A percentile compares a stretch with the other conserved stretches of the same genome.
Evolutionary conservation across 352 stramenopile species (phyloP).

Genomic region (Blastocystis sp.): DNA sequence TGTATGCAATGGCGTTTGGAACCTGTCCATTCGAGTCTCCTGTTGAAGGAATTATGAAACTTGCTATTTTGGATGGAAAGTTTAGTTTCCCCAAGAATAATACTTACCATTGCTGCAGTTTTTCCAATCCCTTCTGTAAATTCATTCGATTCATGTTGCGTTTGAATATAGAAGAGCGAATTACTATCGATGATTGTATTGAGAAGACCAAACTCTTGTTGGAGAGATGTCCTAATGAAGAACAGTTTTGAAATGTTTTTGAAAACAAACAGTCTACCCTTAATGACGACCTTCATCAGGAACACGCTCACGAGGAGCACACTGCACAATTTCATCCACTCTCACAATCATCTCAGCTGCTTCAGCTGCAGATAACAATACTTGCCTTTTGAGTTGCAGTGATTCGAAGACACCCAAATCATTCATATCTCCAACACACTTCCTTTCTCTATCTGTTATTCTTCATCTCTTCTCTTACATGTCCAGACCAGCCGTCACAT

Average conservation of each 20-base stretch:
- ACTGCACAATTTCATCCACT: slow-evolving; percentile 97
- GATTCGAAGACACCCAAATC: slow-evolving; percentile 93
- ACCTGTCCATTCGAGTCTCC: slow-evolving; percentile 64
- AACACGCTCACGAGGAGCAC: slow-evolving; percentile 80
- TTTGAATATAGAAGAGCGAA: slow-evolving; percentile 53
- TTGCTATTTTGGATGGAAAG: slow-evolving; percentile 61
- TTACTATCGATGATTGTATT: slow-evolving; percentile 57
- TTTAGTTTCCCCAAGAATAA: slow-evolving; percentile 60
- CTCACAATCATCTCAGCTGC: slow-evolving; percentile 98
- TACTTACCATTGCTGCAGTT: slow-evolving; percentile 56
- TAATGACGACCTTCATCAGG: slow-evolving; percentile 41
- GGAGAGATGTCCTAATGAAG: slow-evolving; percentile 6
- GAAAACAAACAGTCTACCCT: neutral
- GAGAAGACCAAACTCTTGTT: slow-evolving; percentile 44
- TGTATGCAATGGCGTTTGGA: slow-evolving; percentile 68
- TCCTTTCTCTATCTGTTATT: slow-evolving; percentile 73
- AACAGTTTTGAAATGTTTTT: neutral
- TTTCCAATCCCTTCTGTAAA: slow-evolving; percentile 63
- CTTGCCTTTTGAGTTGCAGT: slow-evolving; percentile 88
- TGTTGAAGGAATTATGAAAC: slow-evolving; percentile 63
- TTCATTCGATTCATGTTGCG: slow-evolving; percentile 60
- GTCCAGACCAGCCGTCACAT: slow-evolving; percentile 89
- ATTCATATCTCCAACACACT: slow-evolving; percentile 91
- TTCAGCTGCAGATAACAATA: slow-evolving; percentile 93
- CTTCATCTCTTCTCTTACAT: slow-evolving; percentile 75